Base-by-base conservation (phyloP, 345 rosid genomes). In the Salix arbutifolia region DNA sequence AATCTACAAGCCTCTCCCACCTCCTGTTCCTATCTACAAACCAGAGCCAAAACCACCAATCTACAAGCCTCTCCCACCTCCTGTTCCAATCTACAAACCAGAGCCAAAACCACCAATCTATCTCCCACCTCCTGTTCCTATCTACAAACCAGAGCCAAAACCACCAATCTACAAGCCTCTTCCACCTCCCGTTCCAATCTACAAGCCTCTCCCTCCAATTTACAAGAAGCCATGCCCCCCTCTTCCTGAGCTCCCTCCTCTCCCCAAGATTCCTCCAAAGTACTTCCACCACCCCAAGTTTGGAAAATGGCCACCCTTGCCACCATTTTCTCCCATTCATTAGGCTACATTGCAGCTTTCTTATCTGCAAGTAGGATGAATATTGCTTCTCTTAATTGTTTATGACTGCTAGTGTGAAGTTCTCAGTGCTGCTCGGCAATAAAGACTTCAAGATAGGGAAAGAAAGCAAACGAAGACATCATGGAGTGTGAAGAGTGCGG, bases 211-310 rank as follows among this genome's bases (percentile, higher is more conserved):
- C 16, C 81, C 81, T 73, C 77, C 81, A 67, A 18, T 67, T 21
- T 30, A 56, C 8, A 64, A 79, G 71, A 79, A 79, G n/a, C 82
- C 82, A 48, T 64, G 21, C 48, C 82, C 82, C 0, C 82, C 78
- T 62, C 75, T 64, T 37, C 74, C 74, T 25, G 8, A 53, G 35
- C 44, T 40, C 30, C 80, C 75, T 1, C 80, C 71, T 8, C 21
- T 48, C 23, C 75, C 70, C n/a, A 14, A 61, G 33, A 4, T 73
- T 42, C 77, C 81, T 30, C 77, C 81, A 68, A 76, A 76, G 67
- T 16, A 52, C 26, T 42, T 76, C 48, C 64, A 77, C 64, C 79
- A 77, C 74, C 79, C 74, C 72, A 79, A 74, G 25, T 79, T 68
- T 25, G 82, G 82, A 28, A 56, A 71, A 11, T 79, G 77, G 77